Conservation (phyloP, 345 rosid species). For the Lepidium didymum region DNA sequence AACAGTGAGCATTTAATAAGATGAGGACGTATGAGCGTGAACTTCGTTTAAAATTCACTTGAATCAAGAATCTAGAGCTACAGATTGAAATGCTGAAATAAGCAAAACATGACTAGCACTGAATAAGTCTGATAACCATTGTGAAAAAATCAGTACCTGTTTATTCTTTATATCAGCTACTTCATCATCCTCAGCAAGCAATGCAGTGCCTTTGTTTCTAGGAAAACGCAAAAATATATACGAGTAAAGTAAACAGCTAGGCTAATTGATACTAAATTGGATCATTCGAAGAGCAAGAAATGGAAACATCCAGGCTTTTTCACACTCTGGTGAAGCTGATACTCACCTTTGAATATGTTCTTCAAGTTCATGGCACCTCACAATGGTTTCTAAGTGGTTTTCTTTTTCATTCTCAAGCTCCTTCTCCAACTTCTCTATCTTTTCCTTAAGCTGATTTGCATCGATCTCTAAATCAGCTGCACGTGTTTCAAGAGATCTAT, state of each 20-base stretch:
- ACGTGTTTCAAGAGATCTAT: slow-evolving; percentile 76
- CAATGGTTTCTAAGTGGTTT: slow-evolving; percentile 46
- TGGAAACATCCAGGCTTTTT: background rate
- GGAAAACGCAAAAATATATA: background rate
- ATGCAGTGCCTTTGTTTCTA: slow-evolving; percentile 41
- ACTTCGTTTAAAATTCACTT: background rate
- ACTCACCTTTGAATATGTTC: slow-evolving; percentile 59
- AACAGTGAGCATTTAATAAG: background rate
- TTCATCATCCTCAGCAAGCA: slow-evolving; percentile 40
- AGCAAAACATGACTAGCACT: background rate
- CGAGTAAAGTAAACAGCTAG: background rate
- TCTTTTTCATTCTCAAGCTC: slow-evolving; percentile 64
- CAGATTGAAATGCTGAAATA: background rate
- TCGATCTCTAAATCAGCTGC: slow-evolving; percentile 65
- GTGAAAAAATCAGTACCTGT: slow-evolving; percentile 39
- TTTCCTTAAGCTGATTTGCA: slow-evolving; percentile 55
- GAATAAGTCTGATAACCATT: background rate
- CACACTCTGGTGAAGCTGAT: background rate
- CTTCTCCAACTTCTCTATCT: slow-evolving; percentile 39
- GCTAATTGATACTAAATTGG: background rate
- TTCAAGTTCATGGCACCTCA: slow-evolving; percentile 68
- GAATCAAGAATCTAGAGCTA: background rate
- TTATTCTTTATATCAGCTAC: slow-evolving; percentile 42
- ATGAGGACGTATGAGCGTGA: background rate
- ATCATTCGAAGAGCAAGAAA: background rate